Base-by-base conservation (phyloP, 1,284 basidiomycete species). In the Macrocystidia cucumis region DNA sequence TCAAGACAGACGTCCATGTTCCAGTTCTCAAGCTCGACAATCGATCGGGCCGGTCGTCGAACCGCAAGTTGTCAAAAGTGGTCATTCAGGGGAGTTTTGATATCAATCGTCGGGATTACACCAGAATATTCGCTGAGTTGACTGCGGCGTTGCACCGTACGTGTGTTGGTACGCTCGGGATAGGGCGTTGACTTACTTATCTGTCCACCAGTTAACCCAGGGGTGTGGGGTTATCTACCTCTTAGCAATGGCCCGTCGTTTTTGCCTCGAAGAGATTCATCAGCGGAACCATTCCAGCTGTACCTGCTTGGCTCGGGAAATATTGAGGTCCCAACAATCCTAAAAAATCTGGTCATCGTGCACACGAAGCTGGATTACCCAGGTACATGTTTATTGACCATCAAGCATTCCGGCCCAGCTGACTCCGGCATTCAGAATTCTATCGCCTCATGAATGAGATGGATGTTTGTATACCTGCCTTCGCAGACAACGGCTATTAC, bases 391-490 rank as follows among this genome's bases (percentile, higher is more conserved):
- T 21, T 5, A 12, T 21, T 14, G 20, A 19, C n/a, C n/a, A n/a
- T n/a, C n/a, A 16, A 23, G 7, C 13, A 20, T 13, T 20, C n/a
- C 3, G 14, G 8, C 9, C 2, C 13, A 8, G n/a, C n/a, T n/a
- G n/a, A n/a, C n/a, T n/a, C n/a, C n/a, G n/a, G n/a, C n/a, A 12
- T 36, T 32, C 41, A 37, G 54, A 56, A 3, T 63, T 58, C 38
- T 63, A 62, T 38, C 39, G 45, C 17, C 38, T 62, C 20, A 56
- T 64, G 46, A 50, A 50, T n/a, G 24, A 44, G 8, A 55, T 59
- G 50, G 59, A 64, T 36, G 49, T 64, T 18, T 58, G 60, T 22
- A 40, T 64, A 2, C 59, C 62, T 4, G 60, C 62, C 3, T 62
- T 63, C 29, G 50, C 48, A 3, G 49, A 51, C 7, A 25, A 38